These are phyloP conservation scores for Zhuliangozyma blackwelliae DNA, from an alignment of 1,139 yeast genomes.

Conservation along the genomic window DNA sequence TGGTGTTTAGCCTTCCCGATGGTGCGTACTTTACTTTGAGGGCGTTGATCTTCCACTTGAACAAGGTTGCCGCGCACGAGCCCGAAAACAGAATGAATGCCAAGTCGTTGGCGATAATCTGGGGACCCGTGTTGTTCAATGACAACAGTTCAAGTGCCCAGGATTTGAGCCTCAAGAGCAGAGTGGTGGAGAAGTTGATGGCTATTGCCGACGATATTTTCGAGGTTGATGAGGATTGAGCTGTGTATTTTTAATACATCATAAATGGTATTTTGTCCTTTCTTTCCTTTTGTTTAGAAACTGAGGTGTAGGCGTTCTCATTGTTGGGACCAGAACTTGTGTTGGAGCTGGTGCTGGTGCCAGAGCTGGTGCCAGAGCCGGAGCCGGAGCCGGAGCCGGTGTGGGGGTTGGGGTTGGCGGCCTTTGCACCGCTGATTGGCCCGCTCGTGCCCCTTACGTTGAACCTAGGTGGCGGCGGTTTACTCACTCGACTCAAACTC, in stretches of 20 bases:
- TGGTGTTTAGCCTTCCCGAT: constrained; percentile 87
- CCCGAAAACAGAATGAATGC: constrained; percentile 73
- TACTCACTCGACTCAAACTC: constrained; percentile 16
- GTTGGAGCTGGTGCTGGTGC: background rate
- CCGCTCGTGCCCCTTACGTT: constrained; percentile 14
- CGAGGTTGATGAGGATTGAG: constrained; percentile 52
- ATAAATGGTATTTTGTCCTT: constrained; percentile 12
- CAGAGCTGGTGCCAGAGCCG: background rate
- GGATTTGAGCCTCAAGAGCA: constrained; percentile 77
- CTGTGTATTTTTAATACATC: constrained; percentile 11
- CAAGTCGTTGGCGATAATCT: constrained; percentile 75
- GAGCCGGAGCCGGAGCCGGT: background rate
- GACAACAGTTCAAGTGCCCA: constrained; percentile 63
- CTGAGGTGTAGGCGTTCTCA: background rate
- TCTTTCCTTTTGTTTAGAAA: constrained; percentile 1
- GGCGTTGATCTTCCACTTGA: constrained; percentile 77
- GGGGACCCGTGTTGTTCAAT: constrained; percentile 88
- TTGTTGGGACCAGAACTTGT: too few relatives aligned
- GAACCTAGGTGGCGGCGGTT: constrained; percentile 25
- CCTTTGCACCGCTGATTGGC: background rate
- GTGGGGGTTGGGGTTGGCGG: background rate
- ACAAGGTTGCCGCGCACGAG: constrained; percentile 64
- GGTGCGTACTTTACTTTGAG: constrained; percentile 91
- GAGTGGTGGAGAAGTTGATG: constrained; percentile 79
- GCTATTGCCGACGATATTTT: constrained; percentile 83